Conservation (phyloP, 75 land plant species). For the Pinus taeda region DNA sequence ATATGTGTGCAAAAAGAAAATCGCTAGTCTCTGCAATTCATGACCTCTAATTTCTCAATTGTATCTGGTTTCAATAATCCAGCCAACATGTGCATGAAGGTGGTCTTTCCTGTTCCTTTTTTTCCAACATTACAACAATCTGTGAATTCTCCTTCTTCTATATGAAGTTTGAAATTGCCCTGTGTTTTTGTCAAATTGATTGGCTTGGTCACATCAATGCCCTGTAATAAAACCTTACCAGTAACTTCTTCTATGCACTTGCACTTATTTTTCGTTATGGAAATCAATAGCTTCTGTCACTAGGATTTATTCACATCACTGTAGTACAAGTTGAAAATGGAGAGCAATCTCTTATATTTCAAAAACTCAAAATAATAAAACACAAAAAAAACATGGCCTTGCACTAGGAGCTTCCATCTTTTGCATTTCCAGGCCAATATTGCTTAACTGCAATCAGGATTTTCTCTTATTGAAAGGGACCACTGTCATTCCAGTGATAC, state of each 20-base stretch:
- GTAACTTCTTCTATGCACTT: too few species aligned
- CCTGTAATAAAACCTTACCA: too few species aligned
- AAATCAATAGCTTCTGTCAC: too few species aligned
- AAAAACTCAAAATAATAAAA: too few species aligned
- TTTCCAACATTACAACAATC: slow-evolving; percentile 50
- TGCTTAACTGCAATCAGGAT: slow-evolving; percentile 61
- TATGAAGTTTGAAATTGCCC: slow-evolving; percentile 32
- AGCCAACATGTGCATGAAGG: slow-evolving; percentile 46
- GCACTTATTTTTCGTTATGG: too few species aligned
- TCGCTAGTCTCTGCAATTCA: slow-evolving; percentile 41
- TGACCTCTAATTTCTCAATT: slow-evolving; percentile 25
- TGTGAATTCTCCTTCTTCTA: slow-evolving; percentile 51
- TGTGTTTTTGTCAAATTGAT: slow-evolving; percentile 14
- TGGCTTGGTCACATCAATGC: too few species aligned
- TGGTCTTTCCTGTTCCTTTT: slow-evolving; percentile 52
- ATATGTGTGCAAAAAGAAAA: too few species aligned
- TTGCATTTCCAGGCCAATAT: slow-evolving; percentile 53
- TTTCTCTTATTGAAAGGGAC: slow-evolving; percentile 74
- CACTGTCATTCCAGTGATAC: slow-evolving; percentile 34
- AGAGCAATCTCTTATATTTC: too few species aligned
- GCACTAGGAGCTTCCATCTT: too few species aligned
- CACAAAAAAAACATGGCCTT: too few species aligned
- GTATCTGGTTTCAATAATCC: slow-evolving; percentile 41
- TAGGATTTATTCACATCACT: too few species aligned
- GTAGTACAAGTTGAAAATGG: too few species aligned